Conservation (phyloP, 768 basidiomycete species). For the Lyophyllum shimeji region DNA sequence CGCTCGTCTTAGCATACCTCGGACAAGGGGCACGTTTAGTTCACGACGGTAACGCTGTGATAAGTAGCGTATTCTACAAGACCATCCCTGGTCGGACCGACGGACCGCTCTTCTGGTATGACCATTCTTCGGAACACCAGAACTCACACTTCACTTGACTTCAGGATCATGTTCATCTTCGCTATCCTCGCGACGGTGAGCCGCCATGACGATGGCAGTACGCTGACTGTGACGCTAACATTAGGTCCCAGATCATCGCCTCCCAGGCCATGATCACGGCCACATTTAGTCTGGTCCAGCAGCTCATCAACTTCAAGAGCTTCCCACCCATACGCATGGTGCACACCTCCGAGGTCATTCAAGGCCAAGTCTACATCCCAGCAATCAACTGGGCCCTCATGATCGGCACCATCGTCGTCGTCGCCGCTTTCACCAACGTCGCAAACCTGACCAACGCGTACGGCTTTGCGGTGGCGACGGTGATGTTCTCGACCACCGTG, state of each 20-base stretch:
- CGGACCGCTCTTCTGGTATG: slow-evolving; percentile 61
- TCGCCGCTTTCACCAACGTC: slow-evolving; percentile 56
- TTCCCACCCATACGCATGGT: slow-evolving; percentile 58
- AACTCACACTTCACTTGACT: too few species aligned
- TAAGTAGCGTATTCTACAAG: slow-evolving; percentile 44
- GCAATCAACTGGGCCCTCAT: slow-evolving; percentile 60
- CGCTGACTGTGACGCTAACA: neutral
- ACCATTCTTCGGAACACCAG: too few species aligned
- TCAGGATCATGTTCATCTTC: slow-evolving; percentile 60
- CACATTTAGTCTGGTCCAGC: slow-evolving; percentile 61
- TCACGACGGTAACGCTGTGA: slow-evolving; percentile 43
- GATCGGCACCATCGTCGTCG: slow-evolving; percentile 51
- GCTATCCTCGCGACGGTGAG: slow-evolving; percentile 64
- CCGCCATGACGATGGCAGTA: neutral
- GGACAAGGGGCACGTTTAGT: slow-evolving; percentile 71
- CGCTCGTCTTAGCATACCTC: slow-evolving; percentile 63
- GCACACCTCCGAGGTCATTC: slow-evolving; percentile 58
- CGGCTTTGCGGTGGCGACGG: slow-evolving; percentile 57
- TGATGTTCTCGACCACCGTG: slow-evolving; percentile 56
- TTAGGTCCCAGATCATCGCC: slow-evolving; percentile 46
- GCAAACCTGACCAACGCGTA: slow-evolving; percentile 58
- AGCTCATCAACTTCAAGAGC: slow-evolving; percentile 60
- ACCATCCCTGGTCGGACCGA: slow-evolving; percentile 58
- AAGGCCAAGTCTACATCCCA: slow-evolving; percentile 70
- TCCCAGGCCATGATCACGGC: slow-evolving; percentile 73